Evolutionary conservation across 495 filamentous ascomycete species (phyloP).

Genomic region (Aspergillus bridgeri): DNA sequence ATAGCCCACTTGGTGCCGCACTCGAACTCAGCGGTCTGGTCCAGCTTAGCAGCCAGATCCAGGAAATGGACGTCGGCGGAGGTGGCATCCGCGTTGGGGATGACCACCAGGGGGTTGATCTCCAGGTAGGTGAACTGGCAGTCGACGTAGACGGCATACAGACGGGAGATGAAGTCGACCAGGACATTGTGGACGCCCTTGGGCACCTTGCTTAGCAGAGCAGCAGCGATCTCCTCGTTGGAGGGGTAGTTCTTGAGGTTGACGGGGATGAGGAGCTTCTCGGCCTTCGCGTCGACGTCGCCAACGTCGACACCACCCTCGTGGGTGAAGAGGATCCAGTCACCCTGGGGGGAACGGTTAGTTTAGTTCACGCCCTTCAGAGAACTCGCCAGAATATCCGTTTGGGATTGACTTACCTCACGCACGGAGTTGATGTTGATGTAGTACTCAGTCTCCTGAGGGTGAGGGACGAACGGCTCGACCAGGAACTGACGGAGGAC

Average conservation of each 20-base stretch:
- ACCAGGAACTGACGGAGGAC: constrained; percentile 92
- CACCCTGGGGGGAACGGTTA: constrained; percentile 64
- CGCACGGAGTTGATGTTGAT: constrained; percentile 94
- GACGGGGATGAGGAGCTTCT: constrained; percentile 97
- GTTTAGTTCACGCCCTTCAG: background rate
- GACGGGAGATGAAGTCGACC: constrained; percentile 91
- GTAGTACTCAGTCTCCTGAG: constrained; percentile 92
- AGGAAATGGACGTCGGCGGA: constrained; percentile 97
- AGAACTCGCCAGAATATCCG: background rate
- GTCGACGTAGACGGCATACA: constrained; percentile 98
- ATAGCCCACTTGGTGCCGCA: constrained; percentile 98
- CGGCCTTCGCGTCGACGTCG: constrained; percentile 97
- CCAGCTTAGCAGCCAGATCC: constrained; percentile 96
- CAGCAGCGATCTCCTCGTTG: constrained; percentile 83
- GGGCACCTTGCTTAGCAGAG: constrained; percentile 88
- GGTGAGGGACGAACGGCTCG: constrained; percentile 97
- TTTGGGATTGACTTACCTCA: constrained; percentile 65
- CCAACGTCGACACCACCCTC: constrained; percentile 99
- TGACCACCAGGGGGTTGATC: constrained; percentile 98
- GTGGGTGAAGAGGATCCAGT: constrained; percentile 99
- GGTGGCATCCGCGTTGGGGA: constrained; percentile 87
- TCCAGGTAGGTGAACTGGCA: constrained; percentile 99
- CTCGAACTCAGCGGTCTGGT: constrained; percentile 99
- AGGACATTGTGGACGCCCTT: constrained; percentile 95
- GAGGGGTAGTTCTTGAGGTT: constrained; percentile 93